A percentile compares a stretch with the other conserved stretches of the same genome.
Conservation (phyloP, 805 yeast species). For the Kodamaea leandrae region DNA sequence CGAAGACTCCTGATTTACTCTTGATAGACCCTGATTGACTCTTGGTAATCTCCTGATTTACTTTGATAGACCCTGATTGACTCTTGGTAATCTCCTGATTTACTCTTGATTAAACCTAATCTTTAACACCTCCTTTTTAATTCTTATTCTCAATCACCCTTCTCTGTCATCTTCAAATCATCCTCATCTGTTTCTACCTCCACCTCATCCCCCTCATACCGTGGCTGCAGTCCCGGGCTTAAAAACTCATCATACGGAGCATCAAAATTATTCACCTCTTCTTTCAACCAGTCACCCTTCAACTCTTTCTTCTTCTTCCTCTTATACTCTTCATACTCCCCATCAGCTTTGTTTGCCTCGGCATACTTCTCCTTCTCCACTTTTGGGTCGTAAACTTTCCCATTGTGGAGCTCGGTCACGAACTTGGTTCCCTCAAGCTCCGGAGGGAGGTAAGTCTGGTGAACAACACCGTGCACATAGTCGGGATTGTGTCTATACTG, state of each 20-base stretch:
- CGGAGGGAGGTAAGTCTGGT: slow-evolving; percentile 74
- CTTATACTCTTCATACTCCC: slow-evolving; percentile 19
- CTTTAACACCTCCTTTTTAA: too few relatives aligned
- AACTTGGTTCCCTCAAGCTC: slow-evolving; percentile 47
- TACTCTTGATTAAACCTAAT: too few relatives aligned
- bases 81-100: too few relatives aligned
- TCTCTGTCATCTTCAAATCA: not conserved
- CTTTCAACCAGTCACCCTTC: slow-evolving; percentile 25
- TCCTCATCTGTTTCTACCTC: not conserved
- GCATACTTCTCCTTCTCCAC: slow-evolving; percentile 15
- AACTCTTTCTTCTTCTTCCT: slow-evolving; percentile 2
- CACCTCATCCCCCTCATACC: slow-evolving; percentile 11
- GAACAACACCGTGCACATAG: slow-evolving; percentile 65
- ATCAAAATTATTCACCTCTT: slow-evolving; percentile 27
- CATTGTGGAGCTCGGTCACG: slow-evolving; percentile 57
- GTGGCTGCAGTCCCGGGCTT: slow-evolving; percentile 22
- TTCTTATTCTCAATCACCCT: not conserved
- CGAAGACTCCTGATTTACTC: too few relatives aligned
- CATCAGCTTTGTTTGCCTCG: slow-evolving; percentile 10
- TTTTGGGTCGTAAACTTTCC: slow-evolving; percentile 28
- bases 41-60: too few relatives aligned
- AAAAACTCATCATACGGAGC: slow-evolving; percentile 35
- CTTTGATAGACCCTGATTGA: too few relatives aligned
- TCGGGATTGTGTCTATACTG: slow-evolving; percentile 89
- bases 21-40: too few relatives aligned